These are phyloP conservation scores for Fistulina hepatica DNA, from an alignment of 1,284 basidiomycete genomes.

Conservation along the genomic window DNA sequence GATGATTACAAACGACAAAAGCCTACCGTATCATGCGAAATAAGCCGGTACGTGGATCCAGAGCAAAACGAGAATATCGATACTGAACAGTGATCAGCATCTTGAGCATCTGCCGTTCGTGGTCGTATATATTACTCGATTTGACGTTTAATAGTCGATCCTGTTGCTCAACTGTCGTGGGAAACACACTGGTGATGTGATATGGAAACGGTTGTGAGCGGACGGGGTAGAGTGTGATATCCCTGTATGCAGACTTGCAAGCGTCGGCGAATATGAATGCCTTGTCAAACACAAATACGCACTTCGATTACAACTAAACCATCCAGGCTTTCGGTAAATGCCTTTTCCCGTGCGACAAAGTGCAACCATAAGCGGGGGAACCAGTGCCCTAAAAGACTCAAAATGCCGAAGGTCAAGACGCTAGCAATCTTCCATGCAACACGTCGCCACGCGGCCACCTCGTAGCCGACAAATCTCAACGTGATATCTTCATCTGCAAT, in stretches of 20 bases:
- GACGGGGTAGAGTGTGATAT: constrained; percentile 69
- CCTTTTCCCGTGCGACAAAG: constrained; percentile 76
- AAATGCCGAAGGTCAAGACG: constrained; percentile 60
- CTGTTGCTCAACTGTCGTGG: constrained; percentile 22
- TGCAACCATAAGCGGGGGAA: constrained; percentile 84
- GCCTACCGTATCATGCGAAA: constrained; percentile 75
- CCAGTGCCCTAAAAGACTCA: constrained; percentile 88
- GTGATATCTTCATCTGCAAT: constrained; percentile 88
- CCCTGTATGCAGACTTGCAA: constrained; percentile 67
- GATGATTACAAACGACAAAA: neutral
- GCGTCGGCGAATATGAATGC: constrained; percentile 11
- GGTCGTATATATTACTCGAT: constrained; percentile 21
- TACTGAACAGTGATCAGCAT: constrained; percentile 62
- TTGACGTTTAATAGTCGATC: constrained; percentile 14
- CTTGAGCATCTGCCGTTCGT: constrained; percentile 29
- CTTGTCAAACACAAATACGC: constrained; percentile 21
- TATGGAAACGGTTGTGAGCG: constrained; percentile 64
- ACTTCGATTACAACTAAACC: constrained; percentile 89
- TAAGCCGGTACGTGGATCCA: constrained; percentile 77
- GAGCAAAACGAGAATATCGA: constrained; percentile 84
- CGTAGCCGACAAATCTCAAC: constrained; percentile 86
- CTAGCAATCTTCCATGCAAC: constrained; percentile 68
- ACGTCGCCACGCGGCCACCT: constrained; percentile 53
- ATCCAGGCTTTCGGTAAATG: constrained; percentile 64
- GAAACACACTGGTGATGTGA: constrained; percentile 70